phyloP scores from a whole-genome alignment of 306 rosid genomes.

The Prunus padus region DNA sequence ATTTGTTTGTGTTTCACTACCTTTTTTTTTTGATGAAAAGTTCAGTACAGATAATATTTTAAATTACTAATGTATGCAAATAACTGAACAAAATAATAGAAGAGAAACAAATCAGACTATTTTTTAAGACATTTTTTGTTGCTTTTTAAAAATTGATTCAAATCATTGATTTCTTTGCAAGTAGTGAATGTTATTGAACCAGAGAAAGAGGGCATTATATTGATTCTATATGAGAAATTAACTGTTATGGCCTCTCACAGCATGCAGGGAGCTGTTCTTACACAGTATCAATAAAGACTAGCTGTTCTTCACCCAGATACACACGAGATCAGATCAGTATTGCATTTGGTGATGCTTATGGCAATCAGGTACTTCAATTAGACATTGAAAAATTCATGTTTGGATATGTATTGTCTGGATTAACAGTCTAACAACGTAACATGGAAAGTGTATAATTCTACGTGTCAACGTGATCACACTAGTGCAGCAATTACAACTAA shows the following conservation, averaged over 20 bases:
- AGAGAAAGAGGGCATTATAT: too few species aligned
- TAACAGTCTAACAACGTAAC: background rate
- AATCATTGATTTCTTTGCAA: background rate
- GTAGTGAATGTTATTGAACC: too few species aligned
- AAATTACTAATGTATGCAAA: too few species aligned
- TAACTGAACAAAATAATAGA: too few species aligned
- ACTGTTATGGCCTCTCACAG: conserved; percentile 25
- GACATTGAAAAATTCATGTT: too few species aligned
- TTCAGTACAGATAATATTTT: too few species aligned
- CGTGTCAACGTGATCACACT: background rate
- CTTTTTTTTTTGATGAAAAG: background rate
- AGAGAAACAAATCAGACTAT: too few species aligned
- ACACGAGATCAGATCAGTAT: conserved; percentile 83
- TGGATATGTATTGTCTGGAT: background rate
- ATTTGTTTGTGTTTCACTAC: too few species aligned
- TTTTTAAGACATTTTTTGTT: too few species aligned
- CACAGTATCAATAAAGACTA: conserved; percentile 62
- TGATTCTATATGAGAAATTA: background rate
- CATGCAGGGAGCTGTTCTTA: conserved; percentile 51
- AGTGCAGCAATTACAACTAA: background rate
- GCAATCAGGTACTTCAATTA: conserved; percentile 61
- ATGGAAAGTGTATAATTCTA: too few species aligned
- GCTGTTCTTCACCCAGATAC: conserved; percentile 66
- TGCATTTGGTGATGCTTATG: conserved; percentile 80
- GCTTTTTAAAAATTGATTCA: background rate